These are phyloP conservation scores for Mycena floridula DNA, from an alignment of 768 basidiomycete species.

Conservation along the genomic window DNA sequence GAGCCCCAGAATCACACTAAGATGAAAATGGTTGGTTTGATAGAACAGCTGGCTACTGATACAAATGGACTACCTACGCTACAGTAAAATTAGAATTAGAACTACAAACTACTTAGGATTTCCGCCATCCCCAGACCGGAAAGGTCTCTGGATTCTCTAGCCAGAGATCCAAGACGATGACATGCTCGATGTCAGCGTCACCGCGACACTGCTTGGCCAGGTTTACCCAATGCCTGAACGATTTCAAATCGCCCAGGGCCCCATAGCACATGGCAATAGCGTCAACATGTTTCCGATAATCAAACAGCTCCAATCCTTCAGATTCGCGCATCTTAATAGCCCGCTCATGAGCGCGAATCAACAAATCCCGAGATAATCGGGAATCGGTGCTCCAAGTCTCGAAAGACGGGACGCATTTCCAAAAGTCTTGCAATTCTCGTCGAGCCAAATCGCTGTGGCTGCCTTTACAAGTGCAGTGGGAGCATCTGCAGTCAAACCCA, in stretches of 20 bases:
- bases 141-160: conserved; percentile 27
- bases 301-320: conserved; percentile 27
- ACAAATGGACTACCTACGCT: no score
- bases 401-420: conserved; percentile 22
- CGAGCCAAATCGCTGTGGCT: conserved; percentile 24
- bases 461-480: conserved; percentile 21
- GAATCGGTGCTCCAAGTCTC: conserved; percentile 27
- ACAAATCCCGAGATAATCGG: conserved; percentile 16
- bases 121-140: conserved; percentile 33
- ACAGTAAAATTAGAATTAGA: no score
- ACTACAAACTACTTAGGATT: no score
- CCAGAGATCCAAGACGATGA: conserved; percentile 26
- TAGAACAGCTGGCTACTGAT: no score
- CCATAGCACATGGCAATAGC: conserved; percentile 36
- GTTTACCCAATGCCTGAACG: conserved; percentile 28
- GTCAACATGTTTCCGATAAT: conserved; percentile 25
- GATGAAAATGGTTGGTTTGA: no score
- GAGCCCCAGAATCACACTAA: no score
- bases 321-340: conserved; percentile 24
- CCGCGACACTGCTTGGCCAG: conserved; percentile 20
- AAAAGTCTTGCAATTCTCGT: conserved; percentile 19
- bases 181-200: conserved; percentile 13
- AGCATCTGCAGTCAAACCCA: conserved; percentile 29
- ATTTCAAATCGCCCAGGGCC: conserved; percentile 27
- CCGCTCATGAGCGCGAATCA: conserved; percentile 25